These are phyloP conservation scores for Glycine latifolia DNA, from an alignment of 306 rosid genomes.

Conservation along the genomic window DNA sequence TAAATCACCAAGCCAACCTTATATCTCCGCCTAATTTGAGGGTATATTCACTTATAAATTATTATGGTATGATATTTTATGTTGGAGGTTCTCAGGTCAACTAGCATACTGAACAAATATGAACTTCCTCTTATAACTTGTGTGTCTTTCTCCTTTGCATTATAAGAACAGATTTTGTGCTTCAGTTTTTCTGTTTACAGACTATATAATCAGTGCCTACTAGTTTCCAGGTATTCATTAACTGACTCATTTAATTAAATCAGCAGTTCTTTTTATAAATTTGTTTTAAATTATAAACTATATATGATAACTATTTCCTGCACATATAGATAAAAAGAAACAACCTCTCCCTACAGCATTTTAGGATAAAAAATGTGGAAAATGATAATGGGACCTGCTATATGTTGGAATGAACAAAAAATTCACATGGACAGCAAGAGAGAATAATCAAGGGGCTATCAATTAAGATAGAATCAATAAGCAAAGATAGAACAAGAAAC, in stretches of 20 bases:
- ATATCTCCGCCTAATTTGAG: not conserved
- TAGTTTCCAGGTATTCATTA: constrained; percentile 35
- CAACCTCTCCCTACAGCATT: not conserved
- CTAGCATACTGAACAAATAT: constrained; percentile 21
- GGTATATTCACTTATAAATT: not conserved
- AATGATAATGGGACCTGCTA: not conserved
- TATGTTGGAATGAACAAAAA: not conserved
- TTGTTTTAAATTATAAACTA: constrained; percentile 7
- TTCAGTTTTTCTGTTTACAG: not conserved
- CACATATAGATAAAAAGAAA: constrained; percentile 10
- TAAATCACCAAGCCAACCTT: too few relatives aligned
- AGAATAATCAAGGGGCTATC: not conserved
- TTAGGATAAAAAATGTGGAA: constrained; percentile 1
- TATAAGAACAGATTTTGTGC: not conserved
- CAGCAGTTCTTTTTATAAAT: not conserved
- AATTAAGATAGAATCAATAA: too few relatives aligned
- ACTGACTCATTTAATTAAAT: constrained; percentile 23
- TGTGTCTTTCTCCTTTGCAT: constrained; percentile 26
- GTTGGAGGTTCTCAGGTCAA: constrained; percentile 29
- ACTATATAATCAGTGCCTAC: not conserved
- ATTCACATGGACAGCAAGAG: not conserved
- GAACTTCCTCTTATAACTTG: constrained; percentile 13
- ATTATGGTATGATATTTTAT: constrained; percentile 28
- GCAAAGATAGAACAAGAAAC: too few relatives aligned
- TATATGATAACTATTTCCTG: not conserved